These are phyloP conservation scores for Naganishia vaughanmartiniae DNA, from an alignment of 768 basidiomycete species.

Conservation along the genomic window DNA sequence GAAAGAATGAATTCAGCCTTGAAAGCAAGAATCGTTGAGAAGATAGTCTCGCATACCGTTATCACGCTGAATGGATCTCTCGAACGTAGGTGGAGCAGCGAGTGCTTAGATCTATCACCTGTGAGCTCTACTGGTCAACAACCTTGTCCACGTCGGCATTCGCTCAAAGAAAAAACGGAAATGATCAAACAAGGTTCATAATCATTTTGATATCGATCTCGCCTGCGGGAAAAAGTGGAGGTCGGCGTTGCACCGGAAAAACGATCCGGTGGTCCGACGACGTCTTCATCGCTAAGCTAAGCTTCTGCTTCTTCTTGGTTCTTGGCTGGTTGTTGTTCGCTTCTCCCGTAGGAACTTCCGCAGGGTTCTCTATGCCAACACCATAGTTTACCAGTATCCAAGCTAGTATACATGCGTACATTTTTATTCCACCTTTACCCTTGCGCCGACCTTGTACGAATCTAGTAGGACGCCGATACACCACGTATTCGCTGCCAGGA, in stretches of 20 bases:
- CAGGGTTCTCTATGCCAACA: neutral
- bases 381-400: neutral
- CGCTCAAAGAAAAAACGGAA: neutral
- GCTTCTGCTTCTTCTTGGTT: too few relatives aligned
- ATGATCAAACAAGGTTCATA: neutral
- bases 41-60: neutral
- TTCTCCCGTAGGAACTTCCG: too few relatives aligned
- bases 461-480: slow-evolving; percentile 66
- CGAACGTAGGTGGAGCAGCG: too few relatives aligned
- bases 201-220: too few relatives aligned
- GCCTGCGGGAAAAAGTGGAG: too few relatives aligned
- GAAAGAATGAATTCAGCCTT: neutral
- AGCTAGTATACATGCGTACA: neutral
- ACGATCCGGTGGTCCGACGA: too few relatives aligned
- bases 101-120: too few relatives aligned
- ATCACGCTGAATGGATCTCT: too few relatives aligned
- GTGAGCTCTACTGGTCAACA: too few relatives aligned
- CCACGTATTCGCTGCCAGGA: slow-evolving; percentile 76
- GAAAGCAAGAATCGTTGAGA: neutral
- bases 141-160: too few relatives aligned
- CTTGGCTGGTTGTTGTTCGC: too few relatives aligned
- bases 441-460: slow-evolving; percentile 28
- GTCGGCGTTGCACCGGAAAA: neutral
- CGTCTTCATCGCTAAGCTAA: too few relatives aligned
- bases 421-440: neutral